phyloP scores from a whole-genome alignment of 345 rosid genomes.

The Brassica rapa region DNA sequence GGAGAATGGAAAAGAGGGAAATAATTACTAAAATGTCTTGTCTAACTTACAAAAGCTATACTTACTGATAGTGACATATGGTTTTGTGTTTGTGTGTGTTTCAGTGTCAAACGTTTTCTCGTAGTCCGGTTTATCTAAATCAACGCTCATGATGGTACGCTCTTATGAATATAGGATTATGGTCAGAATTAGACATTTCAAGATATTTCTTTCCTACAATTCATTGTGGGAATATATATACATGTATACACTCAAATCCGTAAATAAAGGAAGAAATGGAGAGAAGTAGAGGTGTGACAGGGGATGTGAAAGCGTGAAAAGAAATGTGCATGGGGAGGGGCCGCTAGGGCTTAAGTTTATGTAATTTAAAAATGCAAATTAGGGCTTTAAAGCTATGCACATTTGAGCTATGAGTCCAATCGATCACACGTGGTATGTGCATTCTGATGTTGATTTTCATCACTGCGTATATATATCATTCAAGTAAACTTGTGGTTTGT shows the following conservation, averaged over 20 bases:
- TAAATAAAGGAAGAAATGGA: conserved; percentile 5
- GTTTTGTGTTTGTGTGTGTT: conserved; percentile 35
- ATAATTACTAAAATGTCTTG: conserved; percentile 31
- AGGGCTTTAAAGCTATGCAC: conserved; percentile 19
- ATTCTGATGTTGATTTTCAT: background rate
- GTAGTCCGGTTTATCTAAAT: conserved; percentile 8
- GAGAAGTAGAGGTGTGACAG: conserved; percentile 17
- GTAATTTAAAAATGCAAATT: background rate
- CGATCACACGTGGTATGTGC: conserved; percentile 16
- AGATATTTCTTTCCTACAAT: conserved; percentile 16
- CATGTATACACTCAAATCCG: conserved; percentile 16
- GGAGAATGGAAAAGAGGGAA: conserved; percentile 14
- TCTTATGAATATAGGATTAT: conserved; percentile 28
- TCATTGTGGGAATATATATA: conserved; percentile 33
- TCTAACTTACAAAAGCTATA: conserved; percentile 31
- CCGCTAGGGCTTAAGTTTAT: conserved; percentile 25
- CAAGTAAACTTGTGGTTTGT: conserved; percentile 8
- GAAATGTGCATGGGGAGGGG: conserved; percentile 39
- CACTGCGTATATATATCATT: conserved; percentile 4
- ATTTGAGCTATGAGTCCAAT: conserved; percentile 19
- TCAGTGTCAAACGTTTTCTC: conserved; percentile 33
- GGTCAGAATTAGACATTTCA: conserved; percentile 27
- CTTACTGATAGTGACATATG: conserved; percentile 7
- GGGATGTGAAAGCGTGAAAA: conserved; percentile 39
- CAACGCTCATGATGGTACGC: conserved; percentile 28